phyloP scores from a whole-genome alignment of 768 basidiomycete genomes.

The Chalciporus sphaerocephalus region DNA sequence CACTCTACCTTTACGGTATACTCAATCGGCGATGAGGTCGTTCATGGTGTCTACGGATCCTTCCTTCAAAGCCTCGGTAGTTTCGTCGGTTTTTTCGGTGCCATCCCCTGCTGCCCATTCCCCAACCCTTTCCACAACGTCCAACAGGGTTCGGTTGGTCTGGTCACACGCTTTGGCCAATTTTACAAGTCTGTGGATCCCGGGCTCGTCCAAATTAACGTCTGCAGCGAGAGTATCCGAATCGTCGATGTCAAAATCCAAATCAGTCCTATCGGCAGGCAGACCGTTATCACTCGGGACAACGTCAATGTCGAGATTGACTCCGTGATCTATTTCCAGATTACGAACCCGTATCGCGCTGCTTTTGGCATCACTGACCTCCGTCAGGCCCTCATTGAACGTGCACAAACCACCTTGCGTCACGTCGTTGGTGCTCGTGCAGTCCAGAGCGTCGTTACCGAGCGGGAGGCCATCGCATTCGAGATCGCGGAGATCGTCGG shows the following conservation, averaged over 20 bases:
- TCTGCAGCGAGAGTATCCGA: conserved; percentile 85
- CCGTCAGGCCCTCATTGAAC: conserved; percentile 76
- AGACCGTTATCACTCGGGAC: conserved; percentile 91
- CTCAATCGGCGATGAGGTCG: no score
- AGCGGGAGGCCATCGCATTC: conserved; percentile 93
- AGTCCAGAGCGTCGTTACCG: conserved; percentile 94
- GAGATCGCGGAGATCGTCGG: conserved; percentile 97
- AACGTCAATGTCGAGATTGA: conserved; percentile 95
- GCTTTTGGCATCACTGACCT: conserved; percentile 92
- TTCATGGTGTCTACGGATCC: conserved; percentile 63
- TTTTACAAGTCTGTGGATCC: conserved; percentile 97
- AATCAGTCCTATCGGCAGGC: conserved; percentile 81
- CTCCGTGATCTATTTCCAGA: conserved; percentile 92
- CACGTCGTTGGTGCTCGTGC: conserved; percentile 94
- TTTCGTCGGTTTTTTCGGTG: conserved; percentile 63
- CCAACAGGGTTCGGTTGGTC: conserved; percentile 83
- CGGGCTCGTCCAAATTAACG: conserved; percentile 87
- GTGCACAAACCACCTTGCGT: conserved; percentile 92
- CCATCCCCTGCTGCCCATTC: conserved; percentile 78
- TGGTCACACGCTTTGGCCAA: conserved; percentile 90
- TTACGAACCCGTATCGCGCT: conserved; percentile 85
- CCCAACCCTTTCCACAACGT: conserved; percentile 87
- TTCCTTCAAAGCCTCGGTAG: conserved; percentile 68
- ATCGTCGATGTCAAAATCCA: conserved; percentile 95
- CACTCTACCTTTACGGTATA: background rate